These are phyloP conservation scores for Fusarium succisae DNA, from an alignment of 2,329 filamentous ascomycete species.

Conservation along the genomic window DNA sequence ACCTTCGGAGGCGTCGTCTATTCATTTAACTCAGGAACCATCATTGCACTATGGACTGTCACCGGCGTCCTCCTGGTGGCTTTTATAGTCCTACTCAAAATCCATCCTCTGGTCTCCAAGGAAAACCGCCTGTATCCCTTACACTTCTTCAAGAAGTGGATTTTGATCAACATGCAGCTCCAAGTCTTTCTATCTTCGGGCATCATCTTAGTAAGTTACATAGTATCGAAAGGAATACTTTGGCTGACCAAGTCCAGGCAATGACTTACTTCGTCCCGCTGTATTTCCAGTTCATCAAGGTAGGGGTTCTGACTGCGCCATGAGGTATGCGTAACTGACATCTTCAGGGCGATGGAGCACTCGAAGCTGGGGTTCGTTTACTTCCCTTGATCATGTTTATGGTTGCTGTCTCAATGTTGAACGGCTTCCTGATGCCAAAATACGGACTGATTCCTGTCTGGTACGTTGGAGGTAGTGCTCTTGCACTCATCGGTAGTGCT, in stretches of 20 bases:
- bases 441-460: neutral
- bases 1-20: neutral
- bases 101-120: neutral
- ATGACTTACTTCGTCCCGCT: neutral
- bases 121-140: neutral
- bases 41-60: neutral
- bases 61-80: neutral
- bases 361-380: neutral
- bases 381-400: neutral
- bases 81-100: neutral
- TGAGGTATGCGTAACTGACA: rapidly evolving
- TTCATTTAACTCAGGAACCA: neutral
- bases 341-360: neutral
- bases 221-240: rapidly evolving
- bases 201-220: neutral
- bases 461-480: neutral
- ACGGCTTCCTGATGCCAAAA: neutral
- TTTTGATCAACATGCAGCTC: neutral
- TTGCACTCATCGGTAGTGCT: neutral
- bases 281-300: conserved; percentile 4
- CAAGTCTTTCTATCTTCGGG: neutral
- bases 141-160: neutral
- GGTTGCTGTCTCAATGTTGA: neutral
- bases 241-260: neutral
- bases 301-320: rapidly evolving